A percentile compares a stretch with the other conserved stretches of the same genome.
Conservation (phyloP, 805 yeast genomes). For the Wickerhamomyces bisporus region DNA sequence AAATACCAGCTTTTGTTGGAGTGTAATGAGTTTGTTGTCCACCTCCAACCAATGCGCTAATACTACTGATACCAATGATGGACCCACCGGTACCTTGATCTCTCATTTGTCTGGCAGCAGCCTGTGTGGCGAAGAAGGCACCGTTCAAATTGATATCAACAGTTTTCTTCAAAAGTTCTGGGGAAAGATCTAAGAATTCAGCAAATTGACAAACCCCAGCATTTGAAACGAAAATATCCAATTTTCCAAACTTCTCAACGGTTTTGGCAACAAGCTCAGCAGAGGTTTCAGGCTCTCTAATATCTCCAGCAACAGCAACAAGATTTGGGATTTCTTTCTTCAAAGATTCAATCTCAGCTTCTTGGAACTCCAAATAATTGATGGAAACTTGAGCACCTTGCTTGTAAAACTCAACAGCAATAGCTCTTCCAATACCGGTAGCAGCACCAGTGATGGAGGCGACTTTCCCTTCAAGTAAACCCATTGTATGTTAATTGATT, state of each 20-base stretch:
- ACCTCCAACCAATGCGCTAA: slow-evolving; percentile 43
- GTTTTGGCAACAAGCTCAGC: slow-evolving; percentile 25
- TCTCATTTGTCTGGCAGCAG: slow-evolving; percentile 41
- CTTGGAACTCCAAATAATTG: slow-evolving; percentile 26
- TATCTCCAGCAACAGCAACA: slow-evolving; percentile 40
- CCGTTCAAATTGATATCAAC: slow-evolving; percentile 39
- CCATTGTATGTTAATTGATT: not conserved
- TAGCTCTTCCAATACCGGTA: slow-evolving; percentile 41
- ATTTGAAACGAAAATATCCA: slow-evolving; percentile 39
- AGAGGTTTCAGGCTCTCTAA: slow-evolving; percentile 35
- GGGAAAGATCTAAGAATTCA: slow-evolving; percentile 36
- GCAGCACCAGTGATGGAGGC: slow-evolving; percentile 42
- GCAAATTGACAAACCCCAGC: slow-evolving; percentile 42
- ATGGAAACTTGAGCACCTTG: slow-evolving; percentile 39
- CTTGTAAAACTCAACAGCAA: slow-evolving; percentile 36
- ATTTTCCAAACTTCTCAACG: slow-evolving; percentile 34
- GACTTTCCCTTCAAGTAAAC: slow-evolving; percentile 28
- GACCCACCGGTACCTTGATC: slow-evolving; percentile 43
- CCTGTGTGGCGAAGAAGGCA: slow-evolving; percentile 39
- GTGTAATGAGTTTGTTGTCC: slow-evolving; percentile 41
- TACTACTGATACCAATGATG: slow-evolving; percentile 38
- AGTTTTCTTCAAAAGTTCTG: slow-evolving; percentile 31
- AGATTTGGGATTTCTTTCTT: slow-evolving; percentile 15
- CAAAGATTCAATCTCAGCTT: slow-evolving; percentile 13
- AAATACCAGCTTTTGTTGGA: slow-evolving; percentile 44